Conservation (phyloP, 495 filamentous ascomycete genomes). For the Lasiosphaeria hispida region DNA sequence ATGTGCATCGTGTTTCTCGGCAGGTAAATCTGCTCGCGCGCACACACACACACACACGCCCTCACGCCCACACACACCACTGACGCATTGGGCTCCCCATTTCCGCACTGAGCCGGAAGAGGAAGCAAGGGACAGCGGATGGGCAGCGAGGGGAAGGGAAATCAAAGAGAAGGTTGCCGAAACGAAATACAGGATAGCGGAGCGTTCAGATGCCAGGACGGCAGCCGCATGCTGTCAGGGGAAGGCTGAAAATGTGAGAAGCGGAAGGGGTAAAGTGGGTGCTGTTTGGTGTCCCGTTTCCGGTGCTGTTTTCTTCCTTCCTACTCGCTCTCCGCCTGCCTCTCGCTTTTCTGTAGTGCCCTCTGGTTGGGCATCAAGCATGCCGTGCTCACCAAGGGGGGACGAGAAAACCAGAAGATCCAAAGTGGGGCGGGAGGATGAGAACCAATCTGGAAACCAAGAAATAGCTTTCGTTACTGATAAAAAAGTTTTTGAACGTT, state of each 20-base stretch:
- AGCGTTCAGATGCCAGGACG: no score
- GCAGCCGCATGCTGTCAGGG: no score
- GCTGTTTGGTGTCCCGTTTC: neutral
- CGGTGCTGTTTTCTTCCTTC: neutral
- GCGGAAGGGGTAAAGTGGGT: neutral
- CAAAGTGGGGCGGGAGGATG: neutral
- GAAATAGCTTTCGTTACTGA: neutral
- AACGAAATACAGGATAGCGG: no score
- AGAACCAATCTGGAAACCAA: neutral
- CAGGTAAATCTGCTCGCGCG: neutral
- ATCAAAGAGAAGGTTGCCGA: no score
- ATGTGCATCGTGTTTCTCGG: neutral
- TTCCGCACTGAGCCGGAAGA: no score
- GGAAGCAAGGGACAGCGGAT: no score
- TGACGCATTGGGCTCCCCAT: no score
- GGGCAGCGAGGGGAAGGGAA: no score
- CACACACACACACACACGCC: neutral
- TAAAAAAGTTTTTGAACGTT: slow-evolving; percentile 2
- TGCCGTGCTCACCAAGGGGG: neutral
- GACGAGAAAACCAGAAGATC: neutral
- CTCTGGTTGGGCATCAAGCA: slow-evolving; percentile 2
- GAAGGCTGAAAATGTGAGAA: neutral
- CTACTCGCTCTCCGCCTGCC: neutral
- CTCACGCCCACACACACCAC: no score
- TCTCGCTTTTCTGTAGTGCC: neutral